Conservation (phyloP, 257 asterid genomes). For the Nicotiana tabacum region DNA sequence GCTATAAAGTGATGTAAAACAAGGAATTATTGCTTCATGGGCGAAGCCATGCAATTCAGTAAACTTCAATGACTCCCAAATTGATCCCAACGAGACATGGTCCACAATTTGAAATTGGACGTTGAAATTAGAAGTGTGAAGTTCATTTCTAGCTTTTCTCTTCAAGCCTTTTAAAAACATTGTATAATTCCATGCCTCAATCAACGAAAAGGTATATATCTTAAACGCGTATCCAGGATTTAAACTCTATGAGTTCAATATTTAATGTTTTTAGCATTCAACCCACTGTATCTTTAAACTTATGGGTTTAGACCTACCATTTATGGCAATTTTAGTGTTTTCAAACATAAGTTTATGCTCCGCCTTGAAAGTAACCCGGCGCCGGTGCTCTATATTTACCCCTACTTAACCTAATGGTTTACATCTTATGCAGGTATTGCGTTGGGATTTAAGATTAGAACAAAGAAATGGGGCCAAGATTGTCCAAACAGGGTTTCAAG, state of each 20-base stretch:
- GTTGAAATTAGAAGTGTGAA: not conserved
- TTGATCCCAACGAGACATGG: not conserved
- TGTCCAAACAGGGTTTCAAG: conserved; percentile 37
- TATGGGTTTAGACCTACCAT: too few relatives aligned
- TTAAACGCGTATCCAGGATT: too few relatives aligned
- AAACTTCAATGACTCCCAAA: not conserved
- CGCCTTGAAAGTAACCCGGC: too few relatives aligned
- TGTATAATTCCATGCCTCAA: not conserved
- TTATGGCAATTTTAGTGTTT: too few relatives aligned
- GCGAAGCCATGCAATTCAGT: not conserved
- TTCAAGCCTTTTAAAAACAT: not conserved
- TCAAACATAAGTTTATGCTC: too few relatives aligned
- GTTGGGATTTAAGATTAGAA: not conserved
- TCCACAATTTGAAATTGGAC: not conserved
- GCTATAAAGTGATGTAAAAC: not conserved
- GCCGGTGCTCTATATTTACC: too few relatives aligned
- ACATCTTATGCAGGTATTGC: not conserved
- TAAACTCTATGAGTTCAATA: too few relatives aligned
- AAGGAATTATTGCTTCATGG: not conserved
- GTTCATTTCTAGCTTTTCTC: not conserved
- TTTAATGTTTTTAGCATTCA: too few relatives aligned
- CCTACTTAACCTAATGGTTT: too few relatives aligned
- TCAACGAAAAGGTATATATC: not conserved
- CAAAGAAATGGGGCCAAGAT: conserved; percentile 52
- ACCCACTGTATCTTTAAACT: too few relatives aligned